Evolutionary conservation across 139 green algal genomes (phyloP).

Genomic region (Penium margaritaceum): DNA sequence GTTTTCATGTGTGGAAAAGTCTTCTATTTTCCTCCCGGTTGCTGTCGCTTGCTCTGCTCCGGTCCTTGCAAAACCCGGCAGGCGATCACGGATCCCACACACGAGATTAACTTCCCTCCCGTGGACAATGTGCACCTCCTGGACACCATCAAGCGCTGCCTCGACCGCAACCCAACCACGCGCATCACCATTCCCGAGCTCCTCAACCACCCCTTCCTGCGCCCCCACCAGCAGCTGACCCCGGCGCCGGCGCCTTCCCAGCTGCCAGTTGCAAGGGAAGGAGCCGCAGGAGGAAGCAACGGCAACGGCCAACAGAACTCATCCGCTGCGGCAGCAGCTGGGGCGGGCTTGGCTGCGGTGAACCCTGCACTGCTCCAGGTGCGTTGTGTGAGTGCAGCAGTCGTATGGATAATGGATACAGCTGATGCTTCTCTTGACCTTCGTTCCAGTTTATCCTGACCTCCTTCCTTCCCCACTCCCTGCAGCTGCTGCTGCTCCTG

Average conservation of each 20-base stretch:
- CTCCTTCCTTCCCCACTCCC: background rate
- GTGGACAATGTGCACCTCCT: constrained; percentile 60
- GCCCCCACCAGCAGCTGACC: no score
- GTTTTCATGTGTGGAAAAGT: background rate
- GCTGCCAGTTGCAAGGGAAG: no score
- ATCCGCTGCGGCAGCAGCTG: no score
- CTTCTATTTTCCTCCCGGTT: background rate
- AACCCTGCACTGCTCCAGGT: no score
- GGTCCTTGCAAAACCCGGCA: background rate
- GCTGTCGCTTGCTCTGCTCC: background rate
- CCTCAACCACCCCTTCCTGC: constrained; percentile 45
- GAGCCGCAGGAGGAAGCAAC: no score
- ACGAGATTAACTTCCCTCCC: constrained; percentile 56
- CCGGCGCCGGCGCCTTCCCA: no score
- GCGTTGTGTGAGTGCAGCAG: no score
- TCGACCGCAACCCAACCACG: constrained; percentile 70
- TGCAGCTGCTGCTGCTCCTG: background rate
- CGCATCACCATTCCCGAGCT: constrained; percentile 83
- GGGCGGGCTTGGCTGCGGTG: no score
- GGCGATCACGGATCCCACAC: background rate
- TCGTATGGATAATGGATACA: no score
- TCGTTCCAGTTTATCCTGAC: no score
- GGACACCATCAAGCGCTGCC: constrained; percentile 72
- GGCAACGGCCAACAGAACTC: no score
- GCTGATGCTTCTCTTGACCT: no score